Evolutionary conservation across 768 basidiomycete genomes (phyloP), one percentile per base, ranked within the genome.

Genomic region (Suillus subluteus): DNA sequence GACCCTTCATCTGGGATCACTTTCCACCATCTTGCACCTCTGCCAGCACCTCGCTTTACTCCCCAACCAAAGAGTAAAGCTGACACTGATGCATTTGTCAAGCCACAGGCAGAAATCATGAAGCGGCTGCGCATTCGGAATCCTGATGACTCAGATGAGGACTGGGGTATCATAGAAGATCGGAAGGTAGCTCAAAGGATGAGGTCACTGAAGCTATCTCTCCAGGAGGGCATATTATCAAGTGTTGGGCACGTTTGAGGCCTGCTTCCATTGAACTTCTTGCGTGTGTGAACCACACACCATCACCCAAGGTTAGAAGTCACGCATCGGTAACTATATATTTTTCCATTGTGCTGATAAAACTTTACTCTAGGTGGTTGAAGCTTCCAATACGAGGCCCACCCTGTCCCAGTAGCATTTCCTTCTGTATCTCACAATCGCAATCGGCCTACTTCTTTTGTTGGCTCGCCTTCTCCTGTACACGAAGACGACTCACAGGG

Each of bases 151-250:
- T n/a, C n/a, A n/a, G n/a, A n/a, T n/a, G n/a, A n/a, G n/a, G n/a
- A n/a, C n/a, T n/a, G n/a, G n/a, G n/a, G n/a, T n/a, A n/a, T n/a
- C n/a, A n/a, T n/a, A n/a, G n/a, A n/a, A n/a, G n/a, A n/a, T n/a
- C n/a, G 6, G 83, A 82, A 66, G 82, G 79, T 1, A 86, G 79
- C 62, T 72, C 77, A 30, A 79, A 80, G 59, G 84, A 86, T 67
- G 89, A 91, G 72, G 87, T 90, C 38, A 87, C 81, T 3, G 89
- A 88, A 67, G 87, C 87, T 2, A 82, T 92, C 66, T 93, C 91
- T 0, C 91, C 91, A 3, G 90, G 90, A 13, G 91, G 91, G 0
- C 91, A 92, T 75, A 80, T 94, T 65, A 84, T 82, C 46, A 93
- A 94, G 76, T 83, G 91, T 65, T 86, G 91, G 13, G 91, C 91